Evolutionary conservation across 148 eudicot species (phyloP), one percentile per base, ranked within the genome.

Genomic region (Rhododendron vialii): DNA sequence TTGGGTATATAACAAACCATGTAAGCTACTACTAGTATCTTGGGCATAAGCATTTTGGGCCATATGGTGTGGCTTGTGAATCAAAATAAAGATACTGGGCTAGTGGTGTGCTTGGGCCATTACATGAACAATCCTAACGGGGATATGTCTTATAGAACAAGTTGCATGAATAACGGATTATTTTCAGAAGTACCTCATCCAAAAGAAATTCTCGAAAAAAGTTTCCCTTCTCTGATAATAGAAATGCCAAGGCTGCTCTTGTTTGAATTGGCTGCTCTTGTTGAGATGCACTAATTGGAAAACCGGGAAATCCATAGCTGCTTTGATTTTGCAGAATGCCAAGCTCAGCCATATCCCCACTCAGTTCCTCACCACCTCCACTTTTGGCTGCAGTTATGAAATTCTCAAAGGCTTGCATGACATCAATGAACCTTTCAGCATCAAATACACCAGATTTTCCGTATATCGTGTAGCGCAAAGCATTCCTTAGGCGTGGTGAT

Each of bases 351-450:
- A 97, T 97, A 74, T 89, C 85, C 82, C 98, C 98, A 81, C 90
- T 93, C 84, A 97, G 59, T 87, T 88, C 82, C 87, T 95, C 98
- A 78, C 99, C 99, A 57, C 99, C 99, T 87, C 98, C 99, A 87
- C 99, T 97, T 92, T 93, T 97, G 50, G 99, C 99, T 28, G 99
- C 98, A 79, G 93, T 90, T 81, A 93, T 93, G 88, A 97, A 97
- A 84, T 26, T 95, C 86, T 97, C 99, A 83, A 97, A 97, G 86
- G 99, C 99, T 97, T 97, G 98, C 99, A 97, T 97, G 77, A 97
- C 99, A 92, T 97, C 99, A 75, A 97, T 92, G 84, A 97, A 97
- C 88, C 99, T 93, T 89, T 95, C 99, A 67, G 99, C 99, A 90
- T 97, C 96, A 90, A 97, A 97, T 76, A 95, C 95, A 83, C 99